These are phyloP conservation scores for Centrapalus pauciflorus DNA, from an alignment of 129 eudicot species.

Conservation along the genomic window DNA sequence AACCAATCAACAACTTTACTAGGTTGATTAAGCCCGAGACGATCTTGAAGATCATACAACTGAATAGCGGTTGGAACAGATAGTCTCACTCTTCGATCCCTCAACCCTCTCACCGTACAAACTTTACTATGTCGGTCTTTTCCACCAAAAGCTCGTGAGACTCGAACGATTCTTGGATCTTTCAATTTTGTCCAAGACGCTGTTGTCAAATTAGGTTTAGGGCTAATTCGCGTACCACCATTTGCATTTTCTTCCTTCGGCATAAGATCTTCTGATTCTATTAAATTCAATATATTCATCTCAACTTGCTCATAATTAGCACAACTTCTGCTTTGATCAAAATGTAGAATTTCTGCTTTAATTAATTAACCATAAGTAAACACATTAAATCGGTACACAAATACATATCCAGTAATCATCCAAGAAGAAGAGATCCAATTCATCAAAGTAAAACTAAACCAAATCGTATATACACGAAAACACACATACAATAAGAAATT, in stretches of 20 bases:
- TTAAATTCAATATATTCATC: constrained; percentile 30
- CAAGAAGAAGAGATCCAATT: background rate
- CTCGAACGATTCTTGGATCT: constrained; percentile 88
- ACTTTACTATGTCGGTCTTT: constrained; percentile 96
- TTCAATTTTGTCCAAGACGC: constrained; percentile 75
- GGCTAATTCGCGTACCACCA: constrained; percentile 14
- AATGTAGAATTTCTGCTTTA: background rate
- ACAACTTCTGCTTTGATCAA: background rate
- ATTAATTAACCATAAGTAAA: background rate
- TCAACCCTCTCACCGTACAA: constrained; percentile 79
- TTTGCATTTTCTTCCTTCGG: constrained; percentile 32
- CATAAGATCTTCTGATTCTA: constrained; percentile 23
- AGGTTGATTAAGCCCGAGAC: constrained; percentile 83
- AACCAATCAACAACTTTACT: constrained; percentile 94
- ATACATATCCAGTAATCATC: background rate
- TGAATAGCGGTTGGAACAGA: constrained; percentile 89
- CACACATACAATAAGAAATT: background rate
- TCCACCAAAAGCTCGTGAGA: constrained; percentile 81
- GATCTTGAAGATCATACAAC: constrained; percentile 84
- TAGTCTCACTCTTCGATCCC: constrained; percentile 78
- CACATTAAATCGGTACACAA: background rate
- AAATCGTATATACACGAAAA: background rate
- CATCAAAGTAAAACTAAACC: background rate
- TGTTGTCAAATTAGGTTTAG: constrained; percentile 25
- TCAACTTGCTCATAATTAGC: constrained; percentile 18